phyloP scores from a whole-genome alignment of 208 protist genomes.

The Crithidia acanthocephali region DNA sequence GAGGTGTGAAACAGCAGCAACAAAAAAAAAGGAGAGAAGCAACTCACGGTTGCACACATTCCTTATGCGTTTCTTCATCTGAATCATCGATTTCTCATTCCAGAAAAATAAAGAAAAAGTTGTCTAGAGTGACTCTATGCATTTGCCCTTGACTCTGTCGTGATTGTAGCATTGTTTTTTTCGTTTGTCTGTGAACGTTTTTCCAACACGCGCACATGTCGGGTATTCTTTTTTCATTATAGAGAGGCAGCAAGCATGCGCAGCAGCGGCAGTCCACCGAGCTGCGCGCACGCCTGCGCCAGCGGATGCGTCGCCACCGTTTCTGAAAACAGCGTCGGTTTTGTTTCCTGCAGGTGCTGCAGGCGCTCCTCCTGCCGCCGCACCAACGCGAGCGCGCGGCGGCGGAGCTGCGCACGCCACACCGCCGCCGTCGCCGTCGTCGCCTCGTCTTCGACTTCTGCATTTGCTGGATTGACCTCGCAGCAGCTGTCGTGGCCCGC shows the following conservation, averaged over 20 bases:
- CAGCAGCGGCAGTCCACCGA: slow-evolving; percentile 24
- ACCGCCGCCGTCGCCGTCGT: background rate
- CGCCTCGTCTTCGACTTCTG: background rate
- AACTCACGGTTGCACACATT: too few relatives aligned
- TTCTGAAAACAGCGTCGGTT: background rate
- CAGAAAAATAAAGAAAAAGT: too few relatives aligned
- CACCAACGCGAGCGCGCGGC: background rate
- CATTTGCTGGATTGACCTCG: background rate
- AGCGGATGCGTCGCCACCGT: slow-evolving; percentile 7
- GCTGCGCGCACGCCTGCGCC: slow-evolving; percentile 11
- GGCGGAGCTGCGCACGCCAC: slow-evolving; percentile 9
- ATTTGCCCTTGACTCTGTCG: too few relatives aligned
- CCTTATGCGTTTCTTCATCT: too few relatives aligned
- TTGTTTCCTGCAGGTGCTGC: slow-evolving; percentile 12
- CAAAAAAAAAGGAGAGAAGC: background rate
- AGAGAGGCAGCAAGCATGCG: slow-evolving; percentile 15
- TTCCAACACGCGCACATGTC: too few relatives aligned
- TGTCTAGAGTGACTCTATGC: too few relatives aligned
- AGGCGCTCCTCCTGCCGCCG: slow-evolving; percentile 15
- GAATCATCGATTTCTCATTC: too few relatives aligned
- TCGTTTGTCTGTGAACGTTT: too few relatives aligned
- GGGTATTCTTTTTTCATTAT: slow-evolving; percentile 4
- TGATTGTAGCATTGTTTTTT: too few relatives aligned
- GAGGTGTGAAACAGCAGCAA: background rate
- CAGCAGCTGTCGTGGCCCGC: background rate